phyloP scores from a whole-genome alignment of 495 filamentous ascomycete genomes.

The Aspergillus indologenus region DNA sequence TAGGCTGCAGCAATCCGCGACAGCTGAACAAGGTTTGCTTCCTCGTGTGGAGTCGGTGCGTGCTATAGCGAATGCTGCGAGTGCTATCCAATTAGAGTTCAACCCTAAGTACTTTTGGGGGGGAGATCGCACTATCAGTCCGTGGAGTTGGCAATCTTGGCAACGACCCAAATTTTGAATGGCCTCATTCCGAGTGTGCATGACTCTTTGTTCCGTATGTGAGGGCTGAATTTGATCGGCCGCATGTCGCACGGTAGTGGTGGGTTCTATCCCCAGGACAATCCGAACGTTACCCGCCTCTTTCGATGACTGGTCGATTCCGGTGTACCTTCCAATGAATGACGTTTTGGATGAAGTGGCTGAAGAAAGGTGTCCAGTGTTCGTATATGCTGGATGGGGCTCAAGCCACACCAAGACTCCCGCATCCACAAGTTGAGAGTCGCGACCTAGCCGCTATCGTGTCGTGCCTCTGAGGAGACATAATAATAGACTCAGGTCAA shows the following conservation, averaged over 20 bases:
- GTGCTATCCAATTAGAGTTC: conserved; percentile 5
- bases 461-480: neutral
- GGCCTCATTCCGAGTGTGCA: neutral
- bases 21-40: neutral
- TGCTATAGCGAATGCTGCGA: neutral
- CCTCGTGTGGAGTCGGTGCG: conserved; percentile 4
- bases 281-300: neutral
- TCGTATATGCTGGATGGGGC: neutral
- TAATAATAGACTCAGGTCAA: neutral
- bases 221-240: neutral
- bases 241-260: neutral
- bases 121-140: conserved; percentile 4
- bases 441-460: neutral
- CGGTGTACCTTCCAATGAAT: neutral
- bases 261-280: neutral
- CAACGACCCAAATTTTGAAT: neutral
- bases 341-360: neutral
- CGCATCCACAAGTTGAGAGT: neutral
- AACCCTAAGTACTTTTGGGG: neutral
- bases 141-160: neutral
- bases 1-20: neutral
- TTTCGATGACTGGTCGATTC: neutral
- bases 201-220: neutral
- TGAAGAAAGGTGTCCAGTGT: neutral
- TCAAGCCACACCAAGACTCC: neutral